phyloP scores from a whole-genome alignment of 192 early-diverging fungal genomes.

The Coemansia sp. region DNA sequence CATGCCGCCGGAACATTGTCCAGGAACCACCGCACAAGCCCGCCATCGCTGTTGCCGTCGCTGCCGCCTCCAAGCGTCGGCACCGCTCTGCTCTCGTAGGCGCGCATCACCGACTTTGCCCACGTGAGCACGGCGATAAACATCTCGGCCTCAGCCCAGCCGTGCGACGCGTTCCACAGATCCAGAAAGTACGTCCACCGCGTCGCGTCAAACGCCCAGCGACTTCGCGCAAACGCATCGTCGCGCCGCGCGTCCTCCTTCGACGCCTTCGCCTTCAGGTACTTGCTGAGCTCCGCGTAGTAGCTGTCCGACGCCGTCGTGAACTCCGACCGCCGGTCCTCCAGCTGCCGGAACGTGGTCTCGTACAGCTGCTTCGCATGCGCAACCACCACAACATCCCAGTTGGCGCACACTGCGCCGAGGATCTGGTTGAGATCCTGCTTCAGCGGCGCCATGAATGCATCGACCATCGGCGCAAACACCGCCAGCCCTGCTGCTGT shows the following conservation, averaged over 20 bases:
- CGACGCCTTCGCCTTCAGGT: slow-evolving; percentile 35
- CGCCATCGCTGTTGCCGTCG: neutral
- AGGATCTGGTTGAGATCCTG: slow-evolving; percentile 39
- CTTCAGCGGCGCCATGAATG: slow-evolving; percentile 34
- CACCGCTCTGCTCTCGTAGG: slow-evolving; percentile 10
- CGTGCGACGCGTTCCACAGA: slow-evolving; percentile 40
- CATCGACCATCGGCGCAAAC: slow-evolving; percentile 23
- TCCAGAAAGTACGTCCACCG: slow-evolving; percentile 52
- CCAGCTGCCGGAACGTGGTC: slow-evolving; percentile 33
- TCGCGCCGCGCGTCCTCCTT: slow-evolving; percentile 33
- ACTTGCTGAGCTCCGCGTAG: slow-evolving; percentile 40
- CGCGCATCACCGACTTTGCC: slow-evolving; percentile 40
- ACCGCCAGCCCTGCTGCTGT: slow-evolving; percentile 19
- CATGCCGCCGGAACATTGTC: slow-evolving; percentile 18
- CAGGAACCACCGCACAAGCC: slow-evolving; percentile 24
- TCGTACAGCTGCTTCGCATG: slow-evolving; percentile 38
- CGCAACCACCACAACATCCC: slow-evolving; percentile 39
- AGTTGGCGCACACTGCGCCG: slow-evolving; percentile 40
- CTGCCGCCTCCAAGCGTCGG: neutral
- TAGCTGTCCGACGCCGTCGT: slow-evolving; percentile 28
- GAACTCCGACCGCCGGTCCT: slow-evolving; percentile 43
- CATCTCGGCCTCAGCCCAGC: slow-evolving; percentile 51
- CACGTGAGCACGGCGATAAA: slow-evolving; percentile 43
- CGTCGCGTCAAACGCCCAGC: slow-evolving; percentile 28
- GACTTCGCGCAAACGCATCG: slow-evolving; percentile 25